Conservation (phyloP, 805 yeast genomes). For the Yarrowia deformans region DNA sequence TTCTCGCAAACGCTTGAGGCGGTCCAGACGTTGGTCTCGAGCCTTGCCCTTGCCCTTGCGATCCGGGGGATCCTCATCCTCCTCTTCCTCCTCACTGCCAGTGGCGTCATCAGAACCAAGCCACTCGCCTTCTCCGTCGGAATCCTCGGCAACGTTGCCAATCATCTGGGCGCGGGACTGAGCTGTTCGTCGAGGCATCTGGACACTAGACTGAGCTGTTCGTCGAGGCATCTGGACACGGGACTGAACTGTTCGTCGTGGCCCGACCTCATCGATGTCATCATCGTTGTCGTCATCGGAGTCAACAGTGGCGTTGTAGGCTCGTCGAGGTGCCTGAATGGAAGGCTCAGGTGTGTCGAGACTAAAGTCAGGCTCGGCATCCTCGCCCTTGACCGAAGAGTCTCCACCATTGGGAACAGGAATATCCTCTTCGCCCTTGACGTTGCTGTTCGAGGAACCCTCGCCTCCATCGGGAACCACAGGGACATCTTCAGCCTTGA, state of each 20-base stretch:
- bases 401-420: neutral
- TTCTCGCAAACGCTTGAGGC: conserved; percentile 15
- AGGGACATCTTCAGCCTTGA: conserved; percentile 1
- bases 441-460: neutral
- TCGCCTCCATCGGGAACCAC: neutral
- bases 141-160: conserved; percentile 7
- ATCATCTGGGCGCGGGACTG: neutral
- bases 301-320: neutral
- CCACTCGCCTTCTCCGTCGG: conserved; percentile 29
- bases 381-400: conserved; percentile 3
- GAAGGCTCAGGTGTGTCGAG: conserved; percentile 22
- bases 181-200: neutral
- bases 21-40: conserved; percentile 16
- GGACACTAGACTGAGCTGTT: neutral
- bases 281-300: conserved; percentile 1
- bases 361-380: neutral
- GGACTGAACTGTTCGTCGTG: neutral
- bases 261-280: neutral
- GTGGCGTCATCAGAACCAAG: neutral
- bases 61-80: neutral
- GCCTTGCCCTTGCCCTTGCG: conserved; percentile 31
- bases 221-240: neutral
- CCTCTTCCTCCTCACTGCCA: conserved; percentile 12
- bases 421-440: neutral
- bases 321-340: conserved; percentile 10